These are phyloP conservation scores for Boletellus sp. DNA, from an alignment of 768 basidiomycete genomes.

Conservation along the genomic window DNA sequence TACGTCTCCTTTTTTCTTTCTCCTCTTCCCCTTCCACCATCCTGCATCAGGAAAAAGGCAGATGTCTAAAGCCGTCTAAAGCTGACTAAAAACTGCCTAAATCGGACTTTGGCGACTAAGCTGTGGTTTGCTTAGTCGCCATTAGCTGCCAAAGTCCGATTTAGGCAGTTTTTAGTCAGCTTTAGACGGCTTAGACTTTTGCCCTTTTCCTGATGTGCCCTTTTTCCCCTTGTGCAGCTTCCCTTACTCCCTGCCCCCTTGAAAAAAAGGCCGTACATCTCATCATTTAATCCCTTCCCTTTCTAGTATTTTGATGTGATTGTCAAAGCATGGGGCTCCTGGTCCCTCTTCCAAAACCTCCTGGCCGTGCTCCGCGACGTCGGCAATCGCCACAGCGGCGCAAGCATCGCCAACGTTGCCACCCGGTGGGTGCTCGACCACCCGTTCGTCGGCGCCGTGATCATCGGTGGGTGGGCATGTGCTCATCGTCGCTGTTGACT, in stretches of 20 bases:
- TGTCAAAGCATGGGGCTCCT: conserved; percentile 71
- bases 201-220: too few relatives aligned
- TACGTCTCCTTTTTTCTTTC: background rate
- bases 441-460: conserved; percentile 69
- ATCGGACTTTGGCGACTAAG: too few relatives aligned
- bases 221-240: background rate
- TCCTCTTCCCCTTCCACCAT: background rate
- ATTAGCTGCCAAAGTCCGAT: too few relatives aligned
- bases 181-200: too few relatives aligned
- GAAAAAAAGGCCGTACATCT: background rate
- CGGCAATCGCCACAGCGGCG: conserved; percentile 60
- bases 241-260: background rate
- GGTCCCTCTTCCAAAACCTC: conserved; percentile 70
- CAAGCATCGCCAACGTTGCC: conserved; percentile 74
- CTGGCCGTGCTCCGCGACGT: conserved; percentile 56
- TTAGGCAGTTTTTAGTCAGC: too few relatives aligned
- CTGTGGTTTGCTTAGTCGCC: too few relatives aligned
- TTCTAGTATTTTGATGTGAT: conserved; percentile 83
- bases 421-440: conserved; percentile 84
- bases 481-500: conserved; percentile 1
- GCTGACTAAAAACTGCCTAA: too few relatives aligned
- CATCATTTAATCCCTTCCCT: background rate
- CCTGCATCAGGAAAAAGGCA: too few relatives aligned
- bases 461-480: conserved; percentile 51
- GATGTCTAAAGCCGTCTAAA: too few relatives aligned